Evolutionary conservation across 345 rosid genomes (phyloP), one percentile per base, ranked within the genome.

Genomic region (Hibiscus mutabilis): DNA sequence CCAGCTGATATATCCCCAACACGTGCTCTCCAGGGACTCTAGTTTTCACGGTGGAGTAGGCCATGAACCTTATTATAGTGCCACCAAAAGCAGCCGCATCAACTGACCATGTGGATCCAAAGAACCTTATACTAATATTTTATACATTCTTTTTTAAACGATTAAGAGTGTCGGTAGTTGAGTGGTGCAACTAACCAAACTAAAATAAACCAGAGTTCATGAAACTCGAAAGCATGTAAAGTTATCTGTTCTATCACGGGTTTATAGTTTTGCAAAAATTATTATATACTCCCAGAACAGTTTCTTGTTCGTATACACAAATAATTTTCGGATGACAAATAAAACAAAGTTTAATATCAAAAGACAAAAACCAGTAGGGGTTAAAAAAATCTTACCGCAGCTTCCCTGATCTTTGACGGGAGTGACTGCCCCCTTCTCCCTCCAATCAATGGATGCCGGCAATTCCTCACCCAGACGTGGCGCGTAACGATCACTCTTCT

Each of bases 331-430:
- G 53, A 71, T 37, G 22, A 59, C 1, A n/a, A 35, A 9, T 18
- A 62, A 62, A 62, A 12, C 25, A 24, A 68, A 53, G 16, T 29
- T 56, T 10, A 52, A 52, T 4, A 55, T 6, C n/a, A 12, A 31
- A 53, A 6, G 14, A 59, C 6, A 27, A 59, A n/a, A 33, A 61
- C 0, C 35, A 33, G 35, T 33, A 14, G 27, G 29, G 14, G 14
- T 49, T 18, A 24, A 21, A 10, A 16, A 47, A 64, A 77, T 56
- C 89, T 74, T 21, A 86, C 93, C 93, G 46, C 93, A 86, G 56
- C 84, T 71, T 59, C 91, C 91, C 75, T 89, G 91, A 73, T 89
- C 93, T 78, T 89, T 89, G 78, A 89, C 89, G 0, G n/a, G 78
- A 37, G 1, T 81, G 3, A 89, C 93, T 27, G 91, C 93, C 24